Evolutionary conservation across 306 rosid species (phyloP), one percentile per base, ranked within the genome.

Genomic region (Cicer cuneatum): DNA sequence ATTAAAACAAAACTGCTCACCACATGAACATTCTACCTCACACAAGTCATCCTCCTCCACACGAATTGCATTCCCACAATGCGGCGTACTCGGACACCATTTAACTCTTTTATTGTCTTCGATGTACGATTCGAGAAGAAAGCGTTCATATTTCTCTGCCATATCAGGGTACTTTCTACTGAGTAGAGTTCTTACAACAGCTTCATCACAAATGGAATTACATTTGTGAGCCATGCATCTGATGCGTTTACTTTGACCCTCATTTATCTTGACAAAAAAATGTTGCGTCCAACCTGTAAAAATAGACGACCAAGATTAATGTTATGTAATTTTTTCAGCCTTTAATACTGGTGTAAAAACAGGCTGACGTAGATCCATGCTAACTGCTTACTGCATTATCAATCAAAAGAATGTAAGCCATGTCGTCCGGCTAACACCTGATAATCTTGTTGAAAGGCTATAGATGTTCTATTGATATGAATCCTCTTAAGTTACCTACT

Each of bases 11-110:
- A 95, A 95, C 49, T 95, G 99, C 18, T 81, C 47, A 58, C 99
- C 96, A 61, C 99, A 95, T 10, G 93, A 86, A 77, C 99, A 95
- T 85, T 95, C 97, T 68, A 95, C 90, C 82, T 95, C 99, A 14
- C 96, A 95, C 69, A 89, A 75, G 45, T 84, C 85, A 65, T 84
- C 99, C 59, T 89, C 96, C 84, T 87, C 98, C 11, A 86, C 87
- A 12, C 96, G 88, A 74, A 95, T 87, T 77, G 99, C 99, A 78
- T 92, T 92, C 73, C 97, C 99, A 77, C 99, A 94, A 72, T 92
- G 95, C 72, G 99, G 99, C 2, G 83, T 76, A 69, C 97, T 95
- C 5, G 99, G 99, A 83, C 99, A 95, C 99, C 99, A 94, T 79
- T 86, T 92, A 12, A 89, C 97, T 83, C 92, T 90, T 75, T 84